Percentiles rank a stretch among this genome's conserved stretches.
phyloP scores from a whole-genome alignment of 768 basidiomycete species.

The Lentinula boryana region DNA sequence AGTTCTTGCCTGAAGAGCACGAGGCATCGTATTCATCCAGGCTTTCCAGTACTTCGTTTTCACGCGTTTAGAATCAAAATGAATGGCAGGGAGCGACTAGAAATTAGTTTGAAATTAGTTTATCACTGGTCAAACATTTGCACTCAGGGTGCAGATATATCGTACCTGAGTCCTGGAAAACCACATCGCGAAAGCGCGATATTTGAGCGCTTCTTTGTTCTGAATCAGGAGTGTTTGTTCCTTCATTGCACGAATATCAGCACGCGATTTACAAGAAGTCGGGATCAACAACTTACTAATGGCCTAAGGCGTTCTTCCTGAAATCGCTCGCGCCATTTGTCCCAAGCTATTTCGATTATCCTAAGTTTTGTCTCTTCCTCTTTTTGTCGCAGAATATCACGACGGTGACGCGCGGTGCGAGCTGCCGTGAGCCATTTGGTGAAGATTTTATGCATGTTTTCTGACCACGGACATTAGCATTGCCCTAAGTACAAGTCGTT shows the following conservation, averaged over 20 bases:
- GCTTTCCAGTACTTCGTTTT: slow-evolving; percentile 57
- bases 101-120: neutral
- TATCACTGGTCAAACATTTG: neutral
- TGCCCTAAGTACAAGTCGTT: neutral
- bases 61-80: slow-evolving; percentile 57
- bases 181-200: slow-evolving; percentile 71
- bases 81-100: slow-evolving; percentile 75
- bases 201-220: slow-evolving; percentile 53
- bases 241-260: slow-evolving; percentile 21
- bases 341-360: slow-evolving; percentile 56
- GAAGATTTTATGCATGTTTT: slow-evolving; percentile 62
- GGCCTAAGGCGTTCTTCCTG: slow-evolving; percentile 59
- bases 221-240: slow-evolving; percentile 56
- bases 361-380: slow-evolving; percentile 57
- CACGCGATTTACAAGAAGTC: slow-evolving; percentile 1
- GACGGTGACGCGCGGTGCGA: slow-evolving; percentile 55
- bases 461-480: slow-evolving; percentile 27
- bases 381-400: slow-evolving; percentile 49
- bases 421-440: slow-evolving; percentile 62
- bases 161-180: slow-evolving; percentile 66
- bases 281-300: slow-evolving; percentile 32
- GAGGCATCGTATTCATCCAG: slow-evolving; percentile 70
- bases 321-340: slow-evolving; percentile 74
- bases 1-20: slow-evolving; percentile 54
- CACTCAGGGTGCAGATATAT: neutral